Conservation (phyloP, 192 early-diverging fungal genomes). For the Gonapodya prolifera region DNA sequence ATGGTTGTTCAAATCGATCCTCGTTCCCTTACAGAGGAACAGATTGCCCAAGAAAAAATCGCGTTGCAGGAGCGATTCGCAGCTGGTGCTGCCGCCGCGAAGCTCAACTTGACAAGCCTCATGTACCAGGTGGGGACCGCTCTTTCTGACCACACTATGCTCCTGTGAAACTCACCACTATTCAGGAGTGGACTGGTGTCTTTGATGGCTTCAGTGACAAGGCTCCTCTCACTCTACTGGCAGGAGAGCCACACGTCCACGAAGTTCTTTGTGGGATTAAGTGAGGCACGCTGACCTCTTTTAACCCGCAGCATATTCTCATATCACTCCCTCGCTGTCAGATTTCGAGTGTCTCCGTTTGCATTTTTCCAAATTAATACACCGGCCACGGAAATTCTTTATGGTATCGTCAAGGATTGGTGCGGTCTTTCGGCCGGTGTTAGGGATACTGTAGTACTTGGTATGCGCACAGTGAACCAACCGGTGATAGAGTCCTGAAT, state of each 20-base stretch:
- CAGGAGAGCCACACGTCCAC: constrained; percentile 41
- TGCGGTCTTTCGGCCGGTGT: constrained; percentile 19
- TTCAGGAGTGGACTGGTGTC: constrained; percentile 27
- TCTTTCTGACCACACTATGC: no score
- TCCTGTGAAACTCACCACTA: no score
- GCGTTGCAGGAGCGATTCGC: constrained; percentile 7
- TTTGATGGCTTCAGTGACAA: constrained; percentile 44
- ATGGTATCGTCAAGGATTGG: constrained; percentile 35
- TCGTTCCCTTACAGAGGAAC: constrained; percentile 20
- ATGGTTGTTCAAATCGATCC: constrained; percentile 49
- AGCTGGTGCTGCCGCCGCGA: neutral
- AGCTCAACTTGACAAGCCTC: neutral
- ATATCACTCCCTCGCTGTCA: neutral
- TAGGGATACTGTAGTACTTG: constrained; percentile 31
- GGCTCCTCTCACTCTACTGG: constrained; percentile 23
- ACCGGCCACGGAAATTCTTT: constrained; percentile 50
- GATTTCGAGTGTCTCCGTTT: constrained; percentile 57
- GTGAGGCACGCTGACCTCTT: neutral
- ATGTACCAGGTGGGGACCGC: neutral
- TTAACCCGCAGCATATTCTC: neutral
- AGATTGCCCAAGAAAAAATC: constrained; percentile 20
- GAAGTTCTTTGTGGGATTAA: constrained; percentile 46
- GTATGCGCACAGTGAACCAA: neutral
- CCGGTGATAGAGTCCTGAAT: neutral
- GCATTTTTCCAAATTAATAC: constrained; percentile 77